Conservation (phyloP, 1,284 basidiomycete genomes). For the Ceratobasidium sp. region DNA sequence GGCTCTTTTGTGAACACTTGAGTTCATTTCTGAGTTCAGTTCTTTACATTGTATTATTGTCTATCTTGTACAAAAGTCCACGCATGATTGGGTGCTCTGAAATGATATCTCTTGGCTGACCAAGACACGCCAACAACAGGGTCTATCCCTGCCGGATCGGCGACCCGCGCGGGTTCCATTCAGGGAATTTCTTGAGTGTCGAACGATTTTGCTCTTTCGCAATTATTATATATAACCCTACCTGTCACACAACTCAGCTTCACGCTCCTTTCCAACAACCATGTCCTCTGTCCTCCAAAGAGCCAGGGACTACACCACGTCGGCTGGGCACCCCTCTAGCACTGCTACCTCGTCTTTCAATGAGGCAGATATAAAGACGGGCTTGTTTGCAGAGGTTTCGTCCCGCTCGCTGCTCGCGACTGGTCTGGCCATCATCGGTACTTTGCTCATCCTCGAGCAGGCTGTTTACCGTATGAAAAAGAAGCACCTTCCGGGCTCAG, state of each 20-base stretch:
- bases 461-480: slow-evolving; percentile 87
- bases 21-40: neutral
- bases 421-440: slow-evolving; percentile 62
- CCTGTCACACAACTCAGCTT: neutral
- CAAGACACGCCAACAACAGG: slow-evolving; percentile 2
- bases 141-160: slow-evolving; percentile 1
- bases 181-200: slow-evolving; percentile 27
- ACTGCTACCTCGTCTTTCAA: slow-evolving; percentile 19
- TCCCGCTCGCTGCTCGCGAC: slow-evolving; percentile 51
- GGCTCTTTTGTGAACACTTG: neutral
- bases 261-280: slow-evolving; percentile 19
- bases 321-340: slow-evolving; percentile 13
- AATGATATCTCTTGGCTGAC: slow-evolving; percentile 1
- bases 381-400: neutral
- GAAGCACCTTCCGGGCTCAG: slow-evolving; percentile 79
- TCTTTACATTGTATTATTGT: neutral
- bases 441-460: slow-evolving; percentile 80
- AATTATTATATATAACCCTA: slow-evolving; percentile 24
- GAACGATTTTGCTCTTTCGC: slow-evolving; percentile 7
- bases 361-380: slow-evolving; percentile 8
- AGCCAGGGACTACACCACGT: slow-evolving; percentile 27
- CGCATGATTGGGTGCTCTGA: neutral
- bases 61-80: neutral
- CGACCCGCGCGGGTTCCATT: slow-evolving; percentile 15
- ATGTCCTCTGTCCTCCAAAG: slow-evolving; percentile 34